Evolutionary conservation across 768 basidiomycete genomes (phyloP), one percentile per base, ranked within the genome.

Genomic region (Megacollybia marginata): DNA sequence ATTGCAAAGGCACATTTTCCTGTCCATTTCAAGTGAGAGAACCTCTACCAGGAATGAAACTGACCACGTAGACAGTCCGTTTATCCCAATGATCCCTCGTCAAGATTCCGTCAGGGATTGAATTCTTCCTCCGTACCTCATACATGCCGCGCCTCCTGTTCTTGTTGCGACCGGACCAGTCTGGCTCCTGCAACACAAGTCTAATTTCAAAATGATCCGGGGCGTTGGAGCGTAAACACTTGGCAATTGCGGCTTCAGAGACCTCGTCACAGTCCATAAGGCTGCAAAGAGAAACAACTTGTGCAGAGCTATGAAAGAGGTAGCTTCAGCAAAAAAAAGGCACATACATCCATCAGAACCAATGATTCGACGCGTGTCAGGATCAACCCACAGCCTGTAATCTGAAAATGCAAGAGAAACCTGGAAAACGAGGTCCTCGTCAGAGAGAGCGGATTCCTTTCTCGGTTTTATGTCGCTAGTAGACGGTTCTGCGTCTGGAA

Each of bases 1-100:
- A 70, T 32, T 72, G 64, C 0, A 63, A 55, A 0, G 89, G 88
- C 13, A 89, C 75, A 52, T 80, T 81, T 66, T 92, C 89, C 89
- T 92, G 49, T 15, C 13, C 16, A 18, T 35, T 31, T 35, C 48
- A 51, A 28, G 42, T 46, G 46, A 45, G 16, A 33, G 11, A 42
- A 18, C 16, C 20, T 42, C 36, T 35, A 42, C 48, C 15, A 31
- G 13, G 23, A 33, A 2, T 13, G 40, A 36, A 42, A 19, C 79
- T 48, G 53, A 91, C 89, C 55, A 89, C 61, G 57, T 92, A 92
- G 9, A 85, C 54, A 0, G 83, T 87, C 48, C 75, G 56, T 1
- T 70, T 60, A 9, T 85, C 76, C 88, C 89, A 91, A 11, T 80
- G 72, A 11, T 60, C 62, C 57, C 73, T 59, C 51, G 61, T 56